These are phyloP conservation scores for Hortiboletus rubellus DNA, from an alignment of 1,284 basidiomycete genomes.

Conservation along the genomic window DNA sequence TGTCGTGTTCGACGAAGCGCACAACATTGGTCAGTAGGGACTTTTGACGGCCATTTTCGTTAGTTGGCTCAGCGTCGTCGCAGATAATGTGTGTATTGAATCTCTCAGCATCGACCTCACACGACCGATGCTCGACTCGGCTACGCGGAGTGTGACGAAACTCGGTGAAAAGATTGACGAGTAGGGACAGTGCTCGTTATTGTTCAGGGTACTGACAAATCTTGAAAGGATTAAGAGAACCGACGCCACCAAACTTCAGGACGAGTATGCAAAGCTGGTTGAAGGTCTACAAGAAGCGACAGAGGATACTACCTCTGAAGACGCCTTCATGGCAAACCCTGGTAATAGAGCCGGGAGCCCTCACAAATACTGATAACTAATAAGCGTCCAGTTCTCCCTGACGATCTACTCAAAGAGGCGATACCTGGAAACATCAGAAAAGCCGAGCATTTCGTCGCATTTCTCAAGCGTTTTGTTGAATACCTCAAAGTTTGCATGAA, in stretches of 20 bases:
- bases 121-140: conserved; percentile 97
- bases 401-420: conserved; percentile 93
- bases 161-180: conserved; percentile 94
- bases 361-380: neutral
- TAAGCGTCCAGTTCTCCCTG: conserved; percentile 72
- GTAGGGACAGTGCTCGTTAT: conserved; percentile 44
- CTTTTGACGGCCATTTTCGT: neutral
- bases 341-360: conserved; percentile 41
- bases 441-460: conserved; percentile 98
- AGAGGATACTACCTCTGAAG: conserved; percentile 65
- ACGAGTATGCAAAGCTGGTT: conserved; percentile 97
- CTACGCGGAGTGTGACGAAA: conserved; percentile 84
- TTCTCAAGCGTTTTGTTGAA: conserved; percentile 97
- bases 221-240: conserved; percentile 82
- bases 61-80: conserved; percentile 1
- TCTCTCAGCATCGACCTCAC: conserved; percentile 97
- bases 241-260: conserved; percentile 92
- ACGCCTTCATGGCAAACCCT: conserved; percentile 89
- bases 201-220: conserved; percentile 8
- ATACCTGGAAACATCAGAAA: conserved; percentile 98
- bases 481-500: conserved; percentile 81
- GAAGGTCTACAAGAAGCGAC: conserved; percentile 87
- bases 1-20: conserved; percentile 99
- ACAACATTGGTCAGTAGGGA: conserved; percentile 84
- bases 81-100: conserved; percentile 99